A percentile compares a stretch with the other conserved stretches of the same genome.
These are phyloP conservation scores for Arthrobotrys pseudoclavata DNA, from an alignment of 2,329 filamentous ascomycete genomes.

Conservation along the genomic window DNA sequence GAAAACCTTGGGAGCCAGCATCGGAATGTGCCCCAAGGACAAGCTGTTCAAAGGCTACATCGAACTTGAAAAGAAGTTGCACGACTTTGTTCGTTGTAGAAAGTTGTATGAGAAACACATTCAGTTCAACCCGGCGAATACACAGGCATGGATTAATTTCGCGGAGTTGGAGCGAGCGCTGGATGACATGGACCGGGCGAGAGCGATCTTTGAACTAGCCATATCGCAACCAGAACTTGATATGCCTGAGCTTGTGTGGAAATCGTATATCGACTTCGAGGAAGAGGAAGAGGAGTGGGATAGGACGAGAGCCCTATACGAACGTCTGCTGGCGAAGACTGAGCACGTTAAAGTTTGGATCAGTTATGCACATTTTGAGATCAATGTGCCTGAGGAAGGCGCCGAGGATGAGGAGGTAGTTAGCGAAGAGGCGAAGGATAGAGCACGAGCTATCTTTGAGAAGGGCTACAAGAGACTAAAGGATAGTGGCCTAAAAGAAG, in stretches of 20 bases:
- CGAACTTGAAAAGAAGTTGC: constrained; percentile 90
- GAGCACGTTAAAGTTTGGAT: constrained; percentile 99
- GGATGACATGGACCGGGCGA: constrained; percentile 87
- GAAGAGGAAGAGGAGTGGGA: constrained; percentile 95
- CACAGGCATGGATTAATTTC: constrained; percentile 95
- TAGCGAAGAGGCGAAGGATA: constrained; percentile 84
- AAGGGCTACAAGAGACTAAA: constrained; percentile 89
- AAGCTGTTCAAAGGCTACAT: constrained; percentile 95
- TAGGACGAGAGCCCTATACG: constrained; percentile 83
- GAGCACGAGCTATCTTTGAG: constrained; percentile 86
- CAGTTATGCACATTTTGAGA: constrained; percentile 97
- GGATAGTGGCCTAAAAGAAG: constrained; percentile 89
- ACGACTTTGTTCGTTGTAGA: constrained; percentile 92
- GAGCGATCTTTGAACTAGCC: constrained; percentile 92
- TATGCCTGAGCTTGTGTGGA: constrained; percentile 98
- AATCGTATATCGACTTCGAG: constrained; percentile 98
- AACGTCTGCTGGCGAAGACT: constrained; percentile 92
- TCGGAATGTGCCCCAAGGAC: constrained; percentile 96
- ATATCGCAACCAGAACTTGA: constrained; percentile 85
- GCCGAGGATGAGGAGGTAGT: constrained; percentile 75
- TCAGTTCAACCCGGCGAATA: constrained; percentile 90
- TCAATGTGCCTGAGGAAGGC: constrained; percentile 84
- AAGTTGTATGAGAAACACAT: constrained; percentile 95
- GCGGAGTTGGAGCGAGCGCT: constrained; percentile 91
- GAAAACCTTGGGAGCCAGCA: constrained; percentile 88